Base-by-base conservation (phyloP, 2,329 filamentous ascomycete species). In the Aschersonia sp. region DNA sequence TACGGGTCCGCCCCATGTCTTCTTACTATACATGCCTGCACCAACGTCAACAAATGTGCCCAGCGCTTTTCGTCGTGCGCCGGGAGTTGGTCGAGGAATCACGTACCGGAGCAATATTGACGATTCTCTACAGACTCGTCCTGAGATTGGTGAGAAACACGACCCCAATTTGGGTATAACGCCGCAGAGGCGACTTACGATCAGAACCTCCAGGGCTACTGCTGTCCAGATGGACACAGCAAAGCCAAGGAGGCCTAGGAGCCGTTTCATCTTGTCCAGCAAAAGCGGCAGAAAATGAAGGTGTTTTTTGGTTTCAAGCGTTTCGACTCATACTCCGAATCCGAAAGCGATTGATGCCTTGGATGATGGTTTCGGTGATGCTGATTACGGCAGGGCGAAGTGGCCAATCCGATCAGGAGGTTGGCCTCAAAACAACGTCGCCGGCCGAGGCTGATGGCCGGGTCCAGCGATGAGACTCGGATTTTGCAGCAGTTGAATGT, bases 21-120 rank as follows among this genome's bases (percentile, higher is more conserved):
- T 84, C 61, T 79, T 82, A 68, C 85, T 89, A 71, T 95, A 97
- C 89, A 97, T 95, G 69, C 90, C 87, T 71, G 32, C n/a, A 11
- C 51, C 37, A 45, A 11, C 6, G 30, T 48, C 32, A 50, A 41
- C 35, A 12, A 37, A 9, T 12, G 35, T 12, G 35, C 22, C 22
- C 22, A 22, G 22, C 22, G 22, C 22, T 22, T 22, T 22, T 22
- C 22, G 22, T 22, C 22, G 22, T 37, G 12, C 2, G 35, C 8
- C 35, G 2, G 35, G 35, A 4, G 5, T 37, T 37, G 35, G 35
- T 12, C 22, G 30, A 7, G 12, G 11, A 11, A 4, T 30, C 9
- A n/a, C 69, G 49, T 62, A 76, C 73, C 78, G 48, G 76, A 71
- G 70, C 90, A 95, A 77, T 83, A 78, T 69, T 95, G 85, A 59